phyloP scores from a whole-genome alignment of 495 filamentous ascomycete species.

The Cudoniella acicularis region DNA sequence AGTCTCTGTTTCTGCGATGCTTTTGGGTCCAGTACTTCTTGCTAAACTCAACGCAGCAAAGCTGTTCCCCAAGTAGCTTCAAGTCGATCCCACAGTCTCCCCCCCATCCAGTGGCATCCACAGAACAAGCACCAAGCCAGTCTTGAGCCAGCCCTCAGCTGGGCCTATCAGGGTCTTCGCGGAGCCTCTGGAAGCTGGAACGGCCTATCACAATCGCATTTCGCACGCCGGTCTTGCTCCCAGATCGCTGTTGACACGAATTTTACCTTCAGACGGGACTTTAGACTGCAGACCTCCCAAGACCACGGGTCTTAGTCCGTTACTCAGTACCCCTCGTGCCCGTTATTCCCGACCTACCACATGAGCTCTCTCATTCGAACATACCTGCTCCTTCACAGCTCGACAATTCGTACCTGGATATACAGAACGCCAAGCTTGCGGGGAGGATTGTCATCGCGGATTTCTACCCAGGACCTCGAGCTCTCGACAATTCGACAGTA shows the following conservation, averaged over 20 bases:
- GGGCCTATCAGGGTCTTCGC: neutral
- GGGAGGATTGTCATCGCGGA: too few relatives aligned
- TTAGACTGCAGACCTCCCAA: too few relatives aligned
- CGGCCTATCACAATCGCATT: neutral
- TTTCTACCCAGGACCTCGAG: too few relatives aligned
- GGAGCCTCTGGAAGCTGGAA: neutral
- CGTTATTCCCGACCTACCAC: neutral
- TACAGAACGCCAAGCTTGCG: too few relatives aligned
- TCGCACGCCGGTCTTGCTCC: neutral
- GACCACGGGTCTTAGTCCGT: neutral
- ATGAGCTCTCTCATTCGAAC: neutral
- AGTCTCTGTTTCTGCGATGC: too few relatives aligned
- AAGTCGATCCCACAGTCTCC: too few relatives aligned
- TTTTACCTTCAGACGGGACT: neutral
- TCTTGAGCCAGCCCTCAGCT: neutral
- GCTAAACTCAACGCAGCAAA: neutral
- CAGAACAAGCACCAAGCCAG: neutral
- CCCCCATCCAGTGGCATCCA: too few relatives aligned
- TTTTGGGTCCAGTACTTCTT: too few relatives aligned
- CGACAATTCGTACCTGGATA: too few relatives aligned
- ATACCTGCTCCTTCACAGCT: too few relatives aligned
- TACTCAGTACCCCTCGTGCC: neutral
- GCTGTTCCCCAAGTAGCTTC: neutral
- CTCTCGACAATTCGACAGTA: too few relatives aligned
- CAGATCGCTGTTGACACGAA: neutral